Base-by-base conservation (phyloP, 2,329 filamentous ascomycete species). In the Raffaelea albimanens region DNA sequence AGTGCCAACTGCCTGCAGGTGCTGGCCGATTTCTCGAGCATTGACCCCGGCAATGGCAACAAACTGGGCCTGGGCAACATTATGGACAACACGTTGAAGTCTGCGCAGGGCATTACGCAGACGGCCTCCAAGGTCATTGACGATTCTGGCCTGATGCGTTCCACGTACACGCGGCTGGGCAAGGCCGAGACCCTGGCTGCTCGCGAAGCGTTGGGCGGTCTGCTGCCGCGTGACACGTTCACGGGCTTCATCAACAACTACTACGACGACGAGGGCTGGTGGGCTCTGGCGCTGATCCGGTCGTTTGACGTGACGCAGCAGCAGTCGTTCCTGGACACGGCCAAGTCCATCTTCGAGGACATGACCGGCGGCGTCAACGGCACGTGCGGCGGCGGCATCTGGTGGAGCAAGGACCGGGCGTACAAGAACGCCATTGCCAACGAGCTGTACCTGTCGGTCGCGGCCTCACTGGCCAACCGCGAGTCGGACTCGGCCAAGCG, bases 1-100 rank as follows among this genome's bases (percentile, higher is more conserved):
- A 74, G 75, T 46, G 84, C 76, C 40, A 87, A 86, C 58, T 72
- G 72, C 49, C 65, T 87, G 50, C 84, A 80, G 0, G 72, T 71
- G 3, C 62, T 87, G 18, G 75, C 72, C 45, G 78, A 86, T 58
- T 75, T 73, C 58, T 63, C 68, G 4, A 47, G 51, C 11, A 51
- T 69, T 9, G 61, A 64, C 39, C 54, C 59, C 1, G 50, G 55
- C 8, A 58, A 61, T 23, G 64, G 65, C 33, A 63, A 65, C 44
- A 43, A 58, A 40, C 56, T 72, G 44, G 64, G 66, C 50, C 56
- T 75, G 20, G 59, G 61, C 13, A 61, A 58, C 43, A 59, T 68
- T 48, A 63, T 75, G 29, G 57, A 60, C 50, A 73, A 68, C 55
- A 76, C 72, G 2, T 75, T 67, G 52, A 53, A 50, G 33, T 63